Conservation (phyloP, 768 basidiomycete species). For the Mycena polygramma region DNA sequence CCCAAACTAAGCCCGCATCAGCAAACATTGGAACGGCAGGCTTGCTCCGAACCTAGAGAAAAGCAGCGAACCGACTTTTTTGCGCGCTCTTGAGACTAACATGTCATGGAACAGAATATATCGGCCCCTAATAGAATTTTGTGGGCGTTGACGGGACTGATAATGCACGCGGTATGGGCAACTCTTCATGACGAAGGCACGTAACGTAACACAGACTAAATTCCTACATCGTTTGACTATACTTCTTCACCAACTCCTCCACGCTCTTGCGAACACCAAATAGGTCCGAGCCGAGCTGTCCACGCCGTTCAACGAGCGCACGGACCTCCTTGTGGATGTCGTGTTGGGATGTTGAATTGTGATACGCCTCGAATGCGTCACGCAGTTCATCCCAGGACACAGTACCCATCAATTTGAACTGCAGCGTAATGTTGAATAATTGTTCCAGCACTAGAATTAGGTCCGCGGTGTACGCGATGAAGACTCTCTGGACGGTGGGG, state of each 20-base stretch:
- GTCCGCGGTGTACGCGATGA: conserved; percentile 3
- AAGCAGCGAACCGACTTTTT: too few relatives aligned
- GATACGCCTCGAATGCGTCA: neutral
- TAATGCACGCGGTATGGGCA: too few relatives aligned
- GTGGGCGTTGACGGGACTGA: too few relatives aligned
- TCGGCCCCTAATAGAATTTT: too few relatives aligned
- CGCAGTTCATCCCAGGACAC: neutral
- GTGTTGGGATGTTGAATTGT: neutral
- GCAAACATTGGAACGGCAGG: too few relatives aligned
- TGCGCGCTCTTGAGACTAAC: too few relatives aligned
- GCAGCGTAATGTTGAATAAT: neutral
- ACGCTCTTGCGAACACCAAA: neutral
- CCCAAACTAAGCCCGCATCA: too few relatives aligned
- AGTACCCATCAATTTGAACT: neutral
- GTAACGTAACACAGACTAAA: too few relatives aligned
- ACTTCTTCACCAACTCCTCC: neutral
- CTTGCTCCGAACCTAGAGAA: too few relatives aligned
- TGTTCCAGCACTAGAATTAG: conserved; percentile 2
- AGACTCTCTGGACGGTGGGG: neutral
- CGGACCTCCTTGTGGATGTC: neutral
- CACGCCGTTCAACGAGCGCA: neutral
- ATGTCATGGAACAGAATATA: too few relatives aligned
- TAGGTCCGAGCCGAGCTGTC: neutral
- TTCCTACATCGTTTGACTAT: too few relatives aligned
- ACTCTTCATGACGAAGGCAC: too few relatives aligned